phyloP scores from a whole-genome alignment of 1,284 basidiomycete genomes.

The Fomitopsis betulina region DNA sequence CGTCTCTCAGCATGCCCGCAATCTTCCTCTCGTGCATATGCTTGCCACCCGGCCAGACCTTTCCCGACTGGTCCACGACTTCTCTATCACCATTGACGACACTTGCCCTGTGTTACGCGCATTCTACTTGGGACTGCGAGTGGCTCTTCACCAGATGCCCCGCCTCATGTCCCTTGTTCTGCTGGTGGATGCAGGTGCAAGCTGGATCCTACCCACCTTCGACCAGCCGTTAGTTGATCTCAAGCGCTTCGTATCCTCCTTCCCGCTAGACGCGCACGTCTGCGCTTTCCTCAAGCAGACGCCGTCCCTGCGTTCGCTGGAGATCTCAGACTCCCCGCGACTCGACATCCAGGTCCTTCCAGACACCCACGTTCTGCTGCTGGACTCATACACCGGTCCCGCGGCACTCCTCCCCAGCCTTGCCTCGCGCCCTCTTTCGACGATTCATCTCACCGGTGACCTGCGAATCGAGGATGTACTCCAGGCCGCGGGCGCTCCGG shows the following conservation, averaged over 20 bases:
- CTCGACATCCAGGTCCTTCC: slow-evolving; percentile 21
- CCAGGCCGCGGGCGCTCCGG: slow-evolving; percentile 39
- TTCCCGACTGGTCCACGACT: slow-evolving; percentile 54
- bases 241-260: slow-evolving; percentile 49
- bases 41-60: slow-evolving; percentile 49
- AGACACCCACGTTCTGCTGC: slow-evolving; percentile 38
- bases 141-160: slow-evolving; percentile 53
- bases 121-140: slow-evolving; percentile 45
- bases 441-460: slow-evolving; percentile 56
- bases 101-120: slow-evolving; percentile 33
- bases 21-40: slow-evolving; percentile 45
- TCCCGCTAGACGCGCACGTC: slow-evolving; percentile 53
- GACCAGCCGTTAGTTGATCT: slow-evolving; percentile 35
- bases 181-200: slow-evolving; percentile 43
- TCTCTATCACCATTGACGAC: slow-evolving; percentile 48
- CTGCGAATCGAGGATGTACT: slow-evolving; percentile 49
- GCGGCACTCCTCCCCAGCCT: slow-evolving; percentile 50
- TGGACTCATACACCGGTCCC: slow-evolving; percentile 59
- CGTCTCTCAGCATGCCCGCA: slow-evolving; percentile 38
- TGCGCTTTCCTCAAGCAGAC: slow-evolving; percentile 51
- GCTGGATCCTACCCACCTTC: slow-evolving; percentile 45
- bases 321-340: slow-evolving; percentile 24
- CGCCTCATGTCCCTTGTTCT: slow-evolving; percentile 55
- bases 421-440: slow-evolving; percentile 58
- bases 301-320: slow-evolving; percentile 46